Evolutionary conservation across 352 stramenopile species (phyloP).

Genomic region (Globisporangium spiculum): DNA sequence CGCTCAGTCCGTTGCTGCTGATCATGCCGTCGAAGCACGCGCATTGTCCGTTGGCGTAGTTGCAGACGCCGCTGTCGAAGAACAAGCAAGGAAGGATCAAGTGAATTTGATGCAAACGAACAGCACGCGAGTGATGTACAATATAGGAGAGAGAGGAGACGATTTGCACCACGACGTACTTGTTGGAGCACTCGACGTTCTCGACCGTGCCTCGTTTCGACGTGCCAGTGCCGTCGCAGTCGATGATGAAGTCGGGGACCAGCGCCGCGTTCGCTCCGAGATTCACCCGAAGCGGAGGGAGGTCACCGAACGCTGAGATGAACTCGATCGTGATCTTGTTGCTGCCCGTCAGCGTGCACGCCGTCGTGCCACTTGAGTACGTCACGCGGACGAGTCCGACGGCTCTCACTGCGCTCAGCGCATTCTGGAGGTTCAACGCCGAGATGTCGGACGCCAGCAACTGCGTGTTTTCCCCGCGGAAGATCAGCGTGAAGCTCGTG

Average conservation of each 20-base stretch:
- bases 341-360: constrained; percentile 42
- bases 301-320: constrained; percentile 45
- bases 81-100: background rate
- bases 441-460: constrained; percentile 41
- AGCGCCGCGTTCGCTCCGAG: constrained; percentile 26
- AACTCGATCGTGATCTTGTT: constrained; percentile 74
- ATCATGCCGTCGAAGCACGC: constrained; percentile 72
- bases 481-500: constrained; percentile 59
- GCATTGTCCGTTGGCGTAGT: constrained; percentile 49
- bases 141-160: background rate
- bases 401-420: constrained; percentile 37
- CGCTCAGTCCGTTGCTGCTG: constrained; percentile 49
- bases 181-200: constrained; percentile 72
- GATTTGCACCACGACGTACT: constrained; percentile 28
- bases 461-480: constrained; percentile 43
- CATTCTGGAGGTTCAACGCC: constrained; percentile 31
- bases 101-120: background rate
- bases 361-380: constrained; percentile 44
- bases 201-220: constrained; percentile 65
- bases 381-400: constrained; percentile 42
- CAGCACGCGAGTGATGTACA: background rate
- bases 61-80: constrained; percentile 46
- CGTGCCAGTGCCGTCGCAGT: constrained; percentile 46
- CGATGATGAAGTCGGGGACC: constrained; percentile 48
- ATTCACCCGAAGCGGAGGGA: constrained; percentile 45